Conservation (phyloP, 306 rosid species). For the Chamaecrista fasciculata region DNA sequence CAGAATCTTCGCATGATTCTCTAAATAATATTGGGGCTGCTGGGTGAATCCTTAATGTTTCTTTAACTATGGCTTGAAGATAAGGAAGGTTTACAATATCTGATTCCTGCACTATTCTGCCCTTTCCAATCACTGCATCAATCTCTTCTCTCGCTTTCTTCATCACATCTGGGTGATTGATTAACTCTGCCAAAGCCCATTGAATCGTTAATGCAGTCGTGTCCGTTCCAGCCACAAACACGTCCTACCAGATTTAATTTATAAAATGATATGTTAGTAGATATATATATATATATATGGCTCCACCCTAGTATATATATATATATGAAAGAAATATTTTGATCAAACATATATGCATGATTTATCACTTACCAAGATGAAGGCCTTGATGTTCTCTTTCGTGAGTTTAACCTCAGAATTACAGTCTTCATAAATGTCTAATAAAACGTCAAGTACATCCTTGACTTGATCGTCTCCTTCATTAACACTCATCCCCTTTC, state of each 20-base stretch:
- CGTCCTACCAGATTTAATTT: conserved; percentile 38
- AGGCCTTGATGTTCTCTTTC: conserved; percentile 60
- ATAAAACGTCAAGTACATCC: conserved; percentile 56
- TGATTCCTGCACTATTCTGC: conserved; percentile 50
- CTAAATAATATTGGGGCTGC: conserved; percentile 46
- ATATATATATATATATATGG: too few species aligned
- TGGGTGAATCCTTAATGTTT: conserved; percentile 60
- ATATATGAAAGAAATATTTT: too few species aligned
- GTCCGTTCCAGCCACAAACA: conserved; percentile 62
- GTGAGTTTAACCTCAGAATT: conserved; percentile 46
- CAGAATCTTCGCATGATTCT: conserved; percentile 37
- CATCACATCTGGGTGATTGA: conserved; percentile 50
- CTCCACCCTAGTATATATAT: too few species aligned
- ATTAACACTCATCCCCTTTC: neutral
- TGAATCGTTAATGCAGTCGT: conserved; percentile 48
- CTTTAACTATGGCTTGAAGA: conserved; percentile 51
- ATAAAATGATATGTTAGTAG: neutral
- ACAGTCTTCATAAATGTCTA: conserved; percentile 42
- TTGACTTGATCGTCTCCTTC: conserved; percentile 4
- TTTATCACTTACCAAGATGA: conserved; percentile 42
- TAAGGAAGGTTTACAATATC: conserved; percentile 58
- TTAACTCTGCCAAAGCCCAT: conserved; percentile 73
- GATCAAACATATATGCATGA: too few species aligned
- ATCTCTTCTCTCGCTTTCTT: conserved; percentile 54
- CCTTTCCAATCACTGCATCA: conserved; percentile 42